phyloP scores from a whole-genome alignment of 2,329 filamentous ascomycete species.

The Tolypocladium pustulatum region DNA sequence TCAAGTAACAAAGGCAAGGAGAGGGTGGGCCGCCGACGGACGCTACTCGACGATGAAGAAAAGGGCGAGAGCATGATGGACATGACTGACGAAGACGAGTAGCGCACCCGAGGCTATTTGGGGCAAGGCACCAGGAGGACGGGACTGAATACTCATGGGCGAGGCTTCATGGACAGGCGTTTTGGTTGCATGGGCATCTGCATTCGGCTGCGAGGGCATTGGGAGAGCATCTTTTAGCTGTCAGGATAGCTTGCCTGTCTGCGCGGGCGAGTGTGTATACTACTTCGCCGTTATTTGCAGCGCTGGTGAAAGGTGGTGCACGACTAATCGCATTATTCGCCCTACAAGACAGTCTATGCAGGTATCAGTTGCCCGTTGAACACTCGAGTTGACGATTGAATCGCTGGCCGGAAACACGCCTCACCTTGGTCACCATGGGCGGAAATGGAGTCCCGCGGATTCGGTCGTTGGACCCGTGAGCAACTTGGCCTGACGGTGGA shows the following conservation, averaged over 20 bases:
- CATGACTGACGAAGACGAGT: constrained; percentile 42
- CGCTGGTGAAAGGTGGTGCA: not conserved
- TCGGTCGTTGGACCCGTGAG: too few relatives aligned
- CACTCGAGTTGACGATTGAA: too few relatives aligned
- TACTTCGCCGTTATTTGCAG: not conserved
- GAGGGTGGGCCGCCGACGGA: constrained; percentile 23
- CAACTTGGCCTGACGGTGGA: too few relatives aligned
- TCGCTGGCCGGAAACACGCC: too few relatives aligned
- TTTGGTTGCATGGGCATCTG: not conserved
- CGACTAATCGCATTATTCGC: too few relatives aligned
- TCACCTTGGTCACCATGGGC: too few relatives aligned
- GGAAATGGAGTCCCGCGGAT: too few relatives aligned
- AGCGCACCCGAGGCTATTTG: not conserved
- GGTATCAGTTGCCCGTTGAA: too few relatives aligned
- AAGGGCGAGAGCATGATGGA: constrained; percentile 42
- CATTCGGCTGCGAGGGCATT: not conserved
- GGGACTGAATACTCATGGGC: not conserved
- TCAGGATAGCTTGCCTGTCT: not conserved
- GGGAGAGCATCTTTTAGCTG: not conserved
- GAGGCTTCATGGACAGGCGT: not conserved
- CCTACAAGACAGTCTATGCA: too few relatives aligned
- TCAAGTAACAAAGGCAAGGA: constrained; percentile 34
- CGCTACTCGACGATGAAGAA: constrained; percentile 21
- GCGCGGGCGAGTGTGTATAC: not conserved
- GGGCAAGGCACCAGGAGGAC: not conserved